A percentile compares a stretch with the other conserved stretches of the same genome.
These are phyloP conservation scores for Hyphodiscus hymeniophilus DNA, from an alignment of 495 filamentous ascomycete genomes.

Conservation along the genomic window DNA sequence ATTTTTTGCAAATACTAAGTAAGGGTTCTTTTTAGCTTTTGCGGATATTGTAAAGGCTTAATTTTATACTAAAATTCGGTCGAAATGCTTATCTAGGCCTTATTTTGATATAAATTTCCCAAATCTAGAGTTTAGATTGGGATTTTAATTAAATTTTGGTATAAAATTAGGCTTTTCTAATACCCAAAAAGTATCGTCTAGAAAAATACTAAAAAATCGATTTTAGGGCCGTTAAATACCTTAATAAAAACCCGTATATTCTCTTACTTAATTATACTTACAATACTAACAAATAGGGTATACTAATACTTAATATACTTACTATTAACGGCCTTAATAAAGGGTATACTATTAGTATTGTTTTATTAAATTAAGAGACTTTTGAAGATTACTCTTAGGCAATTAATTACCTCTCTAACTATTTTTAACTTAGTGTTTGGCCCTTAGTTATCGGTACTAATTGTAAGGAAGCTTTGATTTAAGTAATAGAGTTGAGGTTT, in stretches of 20 bases:
- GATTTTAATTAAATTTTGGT: no score
- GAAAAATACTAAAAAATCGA: background rate
- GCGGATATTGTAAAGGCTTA: no score
- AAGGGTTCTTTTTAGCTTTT: no score
- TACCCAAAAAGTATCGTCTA: no score
- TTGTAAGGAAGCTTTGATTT: background rate
- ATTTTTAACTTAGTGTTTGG: background rate
- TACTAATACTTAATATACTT: background rate
- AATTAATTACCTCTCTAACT: background rate
- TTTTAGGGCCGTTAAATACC: background rate
- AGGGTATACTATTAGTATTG: background rate
- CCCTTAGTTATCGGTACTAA: background rate
- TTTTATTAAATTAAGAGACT: background rate
- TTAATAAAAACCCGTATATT: background rate
- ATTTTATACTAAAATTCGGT: no score
- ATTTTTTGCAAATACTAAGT: no score
- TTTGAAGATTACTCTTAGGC: background rate
- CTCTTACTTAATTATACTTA: background rate
- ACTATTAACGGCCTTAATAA: background rate
- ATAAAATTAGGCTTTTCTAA: no score
- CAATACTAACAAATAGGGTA: background rate
- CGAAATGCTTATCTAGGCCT: no score
- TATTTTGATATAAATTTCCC: no score
- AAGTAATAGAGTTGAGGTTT: background rate
- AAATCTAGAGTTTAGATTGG: no score